A percentile compares a stretch with the other conserved stretches of the same genome.
Conservation (phyloP, 2,329 filamentous ascomycete species). For the Fusarium sulawesiense region DNA sequence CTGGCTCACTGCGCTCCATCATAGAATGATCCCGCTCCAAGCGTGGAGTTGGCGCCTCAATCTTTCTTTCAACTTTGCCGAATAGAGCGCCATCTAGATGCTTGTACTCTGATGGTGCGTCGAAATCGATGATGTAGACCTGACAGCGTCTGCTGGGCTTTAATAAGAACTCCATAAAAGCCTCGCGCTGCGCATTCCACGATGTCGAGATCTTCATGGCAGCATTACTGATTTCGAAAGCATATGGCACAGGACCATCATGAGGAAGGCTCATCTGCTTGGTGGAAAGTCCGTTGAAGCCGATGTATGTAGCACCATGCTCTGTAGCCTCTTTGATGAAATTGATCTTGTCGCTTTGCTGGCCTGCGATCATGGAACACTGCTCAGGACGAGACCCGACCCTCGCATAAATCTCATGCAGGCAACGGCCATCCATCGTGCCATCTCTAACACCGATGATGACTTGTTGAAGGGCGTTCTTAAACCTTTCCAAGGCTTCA, state of each 20-base stretch:
- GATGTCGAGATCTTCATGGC: not conserved
- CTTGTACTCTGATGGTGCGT: conserved; percentile 3
- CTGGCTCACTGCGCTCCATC: not conserved
- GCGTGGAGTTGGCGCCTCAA: not conserved
- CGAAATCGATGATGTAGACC: conserved; percentile 34
- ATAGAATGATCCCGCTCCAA: not conserved
- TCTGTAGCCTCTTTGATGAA: not conserved
- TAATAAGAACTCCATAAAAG: conserved; percentile 10
- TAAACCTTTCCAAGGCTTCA: not conserved
- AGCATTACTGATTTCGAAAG: conserved; percentile 6
- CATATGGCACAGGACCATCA: not conserved
- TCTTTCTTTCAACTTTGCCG: not conserved
- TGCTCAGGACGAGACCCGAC: not conserved
- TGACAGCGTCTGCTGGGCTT: not conserved
- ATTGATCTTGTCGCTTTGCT: conserved; percentile 27
- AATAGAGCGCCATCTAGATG: not conserved
- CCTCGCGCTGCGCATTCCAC: not conserved
- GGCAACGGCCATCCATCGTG: not conserved
- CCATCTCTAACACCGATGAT: not conserved
- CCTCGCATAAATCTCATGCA: not conserved
- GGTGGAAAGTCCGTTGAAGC: conserved; percentile 22
- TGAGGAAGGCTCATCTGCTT: not conserved
- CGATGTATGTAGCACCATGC: conserved; percentile 27
- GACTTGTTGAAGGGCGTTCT: not conserved
- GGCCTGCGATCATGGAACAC: not conserved